Evolutionary conservation across 345 rosid species (phyloP).

Genomic region (Chamaenerion angustifolium): DNA sequence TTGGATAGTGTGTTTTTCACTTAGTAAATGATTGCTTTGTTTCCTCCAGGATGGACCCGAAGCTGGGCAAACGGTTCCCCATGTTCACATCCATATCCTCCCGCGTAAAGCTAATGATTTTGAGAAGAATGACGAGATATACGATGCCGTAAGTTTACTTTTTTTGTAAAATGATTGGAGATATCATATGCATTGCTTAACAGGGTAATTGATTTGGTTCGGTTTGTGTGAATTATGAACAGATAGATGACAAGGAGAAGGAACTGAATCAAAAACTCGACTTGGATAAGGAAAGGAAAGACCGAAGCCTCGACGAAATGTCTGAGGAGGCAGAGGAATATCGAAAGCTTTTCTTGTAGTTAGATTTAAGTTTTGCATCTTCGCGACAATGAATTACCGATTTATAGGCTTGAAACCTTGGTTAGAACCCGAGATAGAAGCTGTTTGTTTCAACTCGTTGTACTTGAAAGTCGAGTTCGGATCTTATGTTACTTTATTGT

Average conservation of each 20-base stretch:
- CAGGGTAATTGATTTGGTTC: no score
- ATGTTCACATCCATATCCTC: conserved; percentile 81
- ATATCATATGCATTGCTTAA: no score
- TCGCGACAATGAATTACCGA: no score
- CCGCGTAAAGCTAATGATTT: conserved; percentile 80
- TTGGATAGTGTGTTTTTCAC: background rate
- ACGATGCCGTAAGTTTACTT: conserved; percentile 52
- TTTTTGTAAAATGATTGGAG: background rate
- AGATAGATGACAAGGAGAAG: conserved; percentile 68
- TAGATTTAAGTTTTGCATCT: no score
- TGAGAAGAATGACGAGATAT: conserved; percentile 80
- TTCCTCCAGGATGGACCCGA: conserved; percentile 71
- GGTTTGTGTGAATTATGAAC: conserved; percentile 2
- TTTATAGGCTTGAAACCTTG: no score
- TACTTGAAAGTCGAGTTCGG: no score
- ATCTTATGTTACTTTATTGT: no score
- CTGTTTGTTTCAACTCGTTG: no score
- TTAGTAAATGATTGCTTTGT: background rate
- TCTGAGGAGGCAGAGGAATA: conserved; percentile 57
- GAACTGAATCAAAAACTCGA: conserved; percentile 60
- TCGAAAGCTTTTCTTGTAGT: conserved; percentile 26
- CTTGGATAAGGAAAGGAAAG: conserved; percentile 65
- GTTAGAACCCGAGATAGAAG: no score
- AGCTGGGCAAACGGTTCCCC: conserved; percentile 85
- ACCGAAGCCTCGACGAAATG: conserved; percentile 68